These are phyloP conservation scores for Cladosporium sp. DNA, from an alignment of 2,329 filamentous ascomycete species.

Conservation along the genomic window DNA sequence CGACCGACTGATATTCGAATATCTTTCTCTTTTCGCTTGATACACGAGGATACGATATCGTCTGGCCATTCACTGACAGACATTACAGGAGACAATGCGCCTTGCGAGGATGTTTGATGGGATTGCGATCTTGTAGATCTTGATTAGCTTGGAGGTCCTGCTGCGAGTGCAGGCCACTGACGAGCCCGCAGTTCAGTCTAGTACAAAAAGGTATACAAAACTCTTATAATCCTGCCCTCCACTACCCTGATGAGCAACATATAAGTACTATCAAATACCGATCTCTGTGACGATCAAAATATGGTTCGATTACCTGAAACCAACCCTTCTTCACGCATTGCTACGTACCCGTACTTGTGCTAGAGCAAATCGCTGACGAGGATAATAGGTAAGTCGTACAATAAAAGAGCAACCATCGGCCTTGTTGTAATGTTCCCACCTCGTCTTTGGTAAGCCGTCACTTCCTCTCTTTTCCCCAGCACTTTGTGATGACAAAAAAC, in stretches of 20 bases:
- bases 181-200: neutral
- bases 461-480: slow-evolving; percentile 15
- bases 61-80: slow-evolving; percentile 6
- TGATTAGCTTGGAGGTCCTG: no score
- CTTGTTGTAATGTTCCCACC: no score
- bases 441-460: slow-evolving; percentile 24
- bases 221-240: slow-evolving; percentile 1
- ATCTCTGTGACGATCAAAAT: slow-evolving; percentile 41
- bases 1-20: slow-evolving; percentile 48
- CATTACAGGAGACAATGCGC: slow-evolving; percentile 7
- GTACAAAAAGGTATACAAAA: slow-evolving; percentile 4
- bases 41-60: neutral
- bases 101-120: slow-evolving; percentile 3
- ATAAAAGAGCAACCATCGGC: neutral
- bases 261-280: slow-evolving; percentile 49
- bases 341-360: neutral
- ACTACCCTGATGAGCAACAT: slow-evolving; percentile 40
- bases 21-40: slow-evolving; percentile 1
- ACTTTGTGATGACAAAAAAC: slow-evolving; percentile 61
- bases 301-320: slow-evolving; percentile 47
- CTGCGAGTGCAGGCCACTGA: neutral
- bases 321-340: slow-evolving; percentile 16
- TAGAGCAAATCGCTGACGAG: slow-evolving; percentile 24
- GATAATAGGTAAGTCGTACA: slow-evolving; percentile 3
- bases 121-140: neutral